These are phyloP conservation scores for Penicillium sp. DNA, from an alignment of 2,329 filamentous ascomycete species.

Conservation along the genomic window DNA sequence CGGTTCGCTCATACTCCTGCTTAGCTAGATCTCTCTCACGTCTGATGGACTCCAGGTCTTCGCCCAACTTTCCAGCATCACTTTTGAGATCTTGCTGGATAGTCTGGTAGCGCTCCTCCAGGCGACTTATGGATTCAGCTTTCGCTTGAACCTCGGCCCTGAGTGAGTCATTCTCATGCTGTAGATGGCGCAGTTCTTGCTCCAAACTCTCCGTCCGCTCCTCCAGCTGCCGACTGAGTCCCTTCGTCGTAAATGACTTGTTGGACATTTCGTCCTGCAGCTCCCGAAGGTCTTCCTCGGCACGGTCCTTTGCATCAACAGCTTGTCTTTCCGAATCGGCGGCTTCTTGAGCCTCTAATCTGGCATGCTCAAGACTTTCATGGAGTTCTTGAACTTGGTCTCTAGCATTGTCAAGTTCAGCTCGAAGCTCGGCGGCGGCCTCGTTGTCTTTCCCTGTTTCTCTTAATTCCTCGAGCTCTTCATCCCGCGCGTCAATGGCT, in stretches of 20 bases:
- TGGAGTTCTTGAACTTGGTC: conserved; percentile 43
- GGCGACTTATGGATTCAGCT: conserved; percentile 36
- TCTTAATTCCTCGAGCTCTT: conserved; percentile 55
- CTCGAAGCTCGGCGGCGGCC: conserved; percentile 45
- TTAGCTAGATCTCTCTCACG: conserved; percentile 45
- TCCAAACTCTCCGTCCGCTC: conserved; percentile 63
- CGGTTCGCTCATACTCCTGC: conserved; percentile 38
- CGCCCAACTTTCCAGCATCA: conserved; percentile 36
- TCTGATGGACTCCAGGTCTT: conserved; percentile 41
- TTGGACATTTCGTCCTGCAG: conserved; percentile 72
- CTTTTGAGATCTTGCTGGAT: conserved; percentile 37
- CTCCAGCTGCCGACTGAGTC: conserved; percentile 67
- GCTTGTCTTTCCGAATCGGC: conserved; percentile 47
- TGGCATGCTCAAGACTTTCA: conserved; percentile 37
- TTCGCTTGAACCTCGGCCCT: conserved; percentile 44
- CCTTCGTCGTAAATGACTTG: conserved; percentile 70
- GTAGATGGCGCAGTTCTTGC: conserved; percentile 54
- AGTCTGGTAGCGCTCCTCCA: conserved; percentile 48
- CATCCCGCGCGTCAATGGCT: conserved; percentile 65
- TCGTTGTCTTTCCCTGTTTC: conserved; percentile 40
- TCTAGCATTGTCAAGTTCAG: conserved; percentile 44
- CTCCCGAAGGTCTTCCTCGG: conserved; percentile 52
- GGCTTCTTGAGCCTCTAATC: conserved; percentile 34
- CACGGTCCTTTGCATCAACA: conserved; percentile 47
- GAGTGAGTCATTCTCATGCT: conserved; percentile 43